phyloP scores from a whole-genome alignment of 2,329 filamentous ascomycete species.

The Aulographum hederae region DNA sequence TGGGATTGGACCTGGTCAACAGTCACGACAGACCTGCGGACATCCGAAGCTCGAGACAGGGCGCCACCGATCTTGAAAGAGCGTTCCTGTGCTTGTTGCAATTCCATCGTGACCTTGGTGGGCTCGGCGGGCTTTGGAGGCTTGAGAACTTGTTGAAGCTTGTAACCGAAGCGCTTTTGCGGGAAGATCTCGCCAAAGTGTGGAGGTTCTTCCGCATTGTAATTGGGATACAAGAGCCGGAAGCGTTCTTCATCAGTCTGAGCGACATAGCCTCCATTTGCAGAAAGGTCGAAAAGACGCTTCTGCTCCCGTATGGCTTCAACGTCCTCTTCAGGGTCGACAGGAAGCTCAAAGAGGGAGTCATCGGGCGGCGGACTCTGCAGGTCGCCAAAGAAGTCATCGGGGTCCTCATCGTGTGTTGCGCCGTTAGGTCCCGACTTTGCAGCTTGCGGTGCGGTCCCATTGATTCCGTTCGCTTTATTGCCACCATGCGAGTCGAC shows the following conservation, averaged over 20 bases:
- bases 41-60: too few relatives aligned
- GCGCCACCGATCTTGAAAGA: conserved; percentile 66
- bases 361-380: conserved; percentile 40
- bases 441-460: too few relatives aligned
- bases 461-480: too few relatives aligned
- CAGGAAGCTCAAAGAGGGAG: conserved; percentile 44
- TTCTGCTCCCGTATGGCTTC: too few relatives aligned
- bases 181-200: conserved; percentile 72
- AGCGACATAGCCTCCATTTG: too few relatives aligned
- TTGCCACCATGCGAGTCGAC: too few relatives aligned
- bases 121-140: conserved; percentile 67
- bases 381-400: conserved; percentile 8
- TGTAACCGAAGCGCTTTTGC: conserved; percentile 58
- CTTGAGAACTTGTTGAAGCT: conserved; percentile 61
- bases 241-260: conserved; percentile 60
- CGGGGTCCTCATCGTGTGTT: conserved; percentile 1
- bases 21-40: too few relatives aligned
- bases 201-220: conserved; percentile 55
- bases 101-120: conserved; percentile 73
- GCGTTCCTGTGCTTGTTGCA: conserved; percentile 74
- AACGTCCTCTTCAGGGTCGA: conserved; percentile 37
- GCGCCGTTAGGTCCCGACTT: too few relatives aligned
- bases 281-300: too few relatives aligned
- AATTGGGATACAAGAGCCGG: conserved; percentile 64
- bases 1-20: conserved; percentile 20